These are phyloP conservation scores for Endotrypanum monterogeii DNA, from an alignment of 208 protist genomes.

Conservation along the genomic window DNA sequence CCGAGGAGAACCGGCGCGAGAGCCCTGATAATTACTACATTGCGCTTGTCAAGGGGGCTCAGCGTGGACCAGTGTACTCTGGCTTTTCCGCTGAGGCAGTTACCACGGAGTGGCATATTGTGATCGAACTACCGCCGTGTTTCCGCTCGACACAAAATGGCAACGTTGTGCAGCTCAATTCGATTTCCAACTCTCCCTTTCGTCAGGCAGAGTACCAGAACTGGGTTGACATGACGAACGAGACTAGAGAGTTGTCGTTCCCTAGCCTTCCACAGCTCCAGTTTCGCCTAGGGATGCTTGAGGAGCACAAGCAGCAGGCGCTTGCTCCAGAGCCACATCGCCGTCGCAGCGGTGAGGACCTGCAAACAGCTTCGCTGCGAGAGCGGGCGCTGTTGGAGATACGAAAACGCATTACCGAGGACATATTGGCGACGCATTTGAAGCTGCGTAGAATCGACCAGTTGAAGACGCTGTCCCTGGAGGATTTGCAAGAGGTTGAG, in stretches of 20 bases:
- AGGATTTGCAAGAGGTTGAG: constrained; percentile 86
- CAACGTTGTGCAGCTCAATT: constrained; percentile 91
- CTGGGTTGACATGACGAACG: constrained; percentile 74
- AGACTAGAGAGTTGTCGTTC: constrained; percentile 54
- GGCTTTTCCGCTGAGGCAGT: constrained; percentile 86
- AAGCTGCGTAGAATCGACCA: constrained; percentile 62
- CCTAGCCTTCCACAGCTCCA: constrained; percentile 75
- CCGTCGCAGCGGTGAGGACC: constrained; percentile 62
- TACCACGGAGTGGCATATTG: constrained; percentile 87
- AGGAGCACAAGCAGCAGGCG: constrained; percentile 86
- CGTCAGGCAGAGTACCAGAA: constrained; percentile 81
- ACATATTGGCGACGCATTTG: constrained; percentile 67
- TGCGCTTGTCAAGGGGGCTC: constrained; percentile 79
- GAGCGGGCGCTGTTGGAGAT: constrained; percentile 47
- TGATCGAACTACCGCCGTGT: constrained; percentile 90
- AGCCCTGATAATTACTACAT: constrained; percentile 90
- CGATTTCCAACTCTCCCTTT: constrained; percentile 91
- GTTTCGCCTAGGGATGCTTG: constrained; percentile 83
- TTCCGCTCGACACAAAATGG: constrained; percentile 85
- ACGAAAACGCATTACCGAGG: constrained; percentile 34
- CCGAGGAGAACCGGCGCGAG: constrained; percentile 67
- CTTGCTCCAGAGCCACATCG: constrained; percentile 50
- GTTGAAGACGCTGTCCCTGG: constrained; percentile 47
- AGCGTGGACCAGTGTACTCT: constrained; percentile 77
- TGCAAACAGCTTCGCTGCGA: constrained; percentile 35